Conservation (phyloP, 768 basidiomycete species). For the Auriscalpium vulgare region DNA sequence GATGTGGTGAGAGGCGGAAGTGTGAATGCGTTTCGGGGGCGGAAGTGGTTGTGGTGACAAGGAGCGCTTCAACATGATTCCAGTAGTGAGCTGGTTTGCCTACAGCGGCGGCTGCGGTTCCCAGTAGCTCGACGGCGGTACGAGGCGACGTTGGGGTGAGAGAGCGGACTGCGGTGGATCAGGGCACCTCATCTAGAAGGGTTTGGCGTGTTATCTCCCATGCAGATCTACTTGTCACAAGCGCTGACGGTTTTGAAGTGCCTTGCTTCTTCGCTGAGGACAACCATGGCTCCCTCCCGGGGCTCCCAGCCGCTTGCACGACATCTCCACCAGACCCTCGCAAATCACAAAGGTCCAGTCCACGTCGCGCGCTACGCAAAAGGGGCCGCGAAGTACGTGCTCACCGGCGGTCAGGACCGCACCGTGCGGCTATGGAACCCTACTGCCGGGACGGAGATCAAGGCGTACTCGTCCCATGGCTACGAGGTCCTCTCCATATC, state of each 20-base stretch:
- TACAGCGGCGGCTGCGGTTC: too few relatives aligned
- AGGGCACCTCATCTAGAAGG: too few relatives aligned
- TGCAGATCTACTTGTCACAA: too few relatives aligned
- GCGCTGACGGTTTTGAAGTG: too few relatives aligned
- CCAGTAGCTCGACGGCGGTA: too few relatives aligned
- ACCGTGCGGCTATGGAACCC: conserved; percentile 91
- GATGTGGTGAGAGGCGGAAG: conserved; percentile 2
- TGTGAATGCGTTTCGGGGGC: conserved; percentile 48
- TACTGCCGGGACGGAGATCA: conserved; percentile 78
- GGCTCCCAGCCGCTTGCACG: conserved; percentile 45
- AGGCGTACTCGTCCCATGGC: conserved; percentile 84
- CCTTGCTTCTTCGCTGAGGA: too few relatives aligned
- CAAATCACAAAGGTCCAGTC: conserved; percentile 73
- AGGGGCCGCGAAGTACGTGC: conserved; percentile 78
- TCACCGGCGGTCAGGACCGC: conserved; percentile 92
- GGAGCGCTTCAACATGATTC: conserved; percentile 19
- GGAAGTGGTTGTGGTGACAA: conserved; percentile 36
- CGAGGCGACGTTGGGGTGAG: too few relatives aligned
- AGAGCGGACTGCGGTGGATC: too few relatives aligned
- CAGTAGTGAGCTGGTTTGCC: too few relatives aligned
- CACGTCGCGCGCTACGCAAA: conserved; percentile 90
- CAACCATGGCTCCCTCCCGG: conserved; percentile 26
- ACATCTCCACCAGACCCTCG: conserved; percentile 53
- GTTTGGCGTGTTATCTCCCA: too few relatives aligned
- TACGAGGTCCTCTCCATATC: conserved; percentile 90